Base-by-base conservation (phyloP, 768 basidiomycete species). In the Coprinopsis cinerea region DNA sequence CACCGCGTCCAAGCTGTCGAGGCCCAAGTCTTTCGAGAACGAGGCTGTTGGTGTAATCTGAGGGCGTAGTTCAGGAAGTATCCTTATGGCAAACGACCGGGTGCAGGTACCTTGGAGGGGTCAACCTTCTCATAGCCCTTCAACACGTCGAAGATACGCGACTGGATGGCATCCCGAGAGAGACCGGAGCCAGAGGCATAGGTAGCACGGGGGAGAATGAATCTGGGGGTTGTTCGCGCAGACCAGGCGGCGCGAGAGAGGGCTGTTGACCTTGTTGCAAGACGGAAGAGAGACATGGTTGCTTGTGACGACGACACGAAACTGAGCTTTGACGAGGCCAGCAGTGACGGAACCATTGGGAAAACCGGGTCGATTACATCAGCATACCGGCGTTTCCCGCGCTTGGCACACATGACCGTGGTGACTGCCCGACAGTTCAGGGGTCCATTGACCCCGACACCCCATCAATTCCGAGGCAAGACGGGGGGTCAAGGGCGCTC, bases 1-100 rank as follows among this genome's bases (percentile, higher is more conserved):
- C 17, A 99, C 94, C 17, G 93, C 81, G 66, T 99, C 96, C 64
- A 99, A 73, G 60, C 93, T 97, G 70, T 99, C 96, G 26, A 96
- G 77, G 25, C 90, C 92, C 45, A 96, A 78, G 74, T 96, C 91
- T 40, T 81, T 75, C 45, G 81, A 69, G 67, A 96, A 93, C 10
- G 79, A 75, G 10, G 89, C 73, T 27, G 75, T 61, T 9, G 79
- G 57, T 15, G 77, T 74, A 59, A 97, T 73, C 93, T 95, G 53
- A 37, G 41, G 34, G 32, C 46, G 24, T 14, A 51, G 43, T 23
- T 22, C 2, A 48, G 15, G 20, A 51, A 35, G 24, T 25, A 20
- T 39, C 27, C 24, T 36, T 27, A 34, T 34, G 36, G 30, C 42
- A 49, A 39, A 20, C 32, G 50, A 18, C n/a, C 18, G 17, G 41